phyloP scores from a whole-genome alignment of 352 stramenopile species.

The Phytophthora aleatoria region DNA sequence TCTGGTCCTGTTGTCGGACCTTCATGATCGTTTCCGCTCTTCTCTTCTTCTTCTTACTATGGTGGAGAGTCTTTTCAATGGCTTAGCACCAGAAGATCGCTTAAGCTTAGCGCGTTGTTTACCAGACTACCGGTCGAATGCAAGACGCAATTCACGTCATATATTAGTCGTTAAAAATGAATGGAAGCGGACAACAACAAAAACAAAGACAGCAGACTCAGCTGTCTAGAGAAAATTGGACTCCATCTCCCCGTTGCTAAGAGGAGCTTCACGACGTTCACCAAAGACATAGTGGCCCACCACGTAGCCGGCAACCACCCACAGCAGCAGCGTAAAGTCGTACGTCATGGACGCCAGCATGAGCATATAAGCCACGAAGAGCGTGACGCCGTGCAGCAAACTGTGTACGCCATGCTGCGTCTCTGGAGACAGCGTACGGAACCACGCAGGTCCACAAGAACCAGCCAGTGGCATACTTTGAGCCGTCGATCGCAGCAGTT shows the following conservation, averaged over 20 bases:
- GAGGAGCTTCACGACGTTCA: slow-evolving; percentile 54
- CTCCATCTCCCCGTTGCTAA: slow-evolving; percentile 31
- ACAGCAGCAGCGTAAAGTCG: slow-evolving; percentile 64
- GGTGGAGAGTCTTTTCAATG: neutral
- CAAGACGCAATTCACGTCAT: slow-evolving; percentile 15
- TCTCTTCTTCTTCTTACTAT: neutral
- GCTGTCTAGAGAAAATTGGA: slow-evolving; percentile 30
- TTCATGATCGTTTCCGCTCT: neutral
- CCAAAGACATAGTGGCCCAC: slow-evolving; percentile 71
- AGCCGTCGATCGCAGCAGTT: slow-evolving; percentile 50
- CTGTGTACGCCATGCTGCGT: slow-evolving; percentile 57
- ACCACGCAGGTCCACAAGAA: slow-evolving; percentile 53
- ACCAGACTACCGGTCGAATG: neutral
- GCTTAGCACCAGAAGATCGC: neutral
- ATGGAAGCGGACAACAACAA: slow-evolving; percentile 5
- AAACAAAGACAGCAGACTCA: neutral
- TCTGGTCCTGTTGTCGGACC: neutral
- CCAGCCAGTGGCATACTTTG: slow-evolving; percentile 35
- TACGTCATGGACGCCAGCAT: slow-evolving; percentile 87
- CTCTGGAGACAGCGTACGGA: slow-evolving; percentile 56
- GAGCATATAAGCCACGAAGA: slow-evolving; percentile 77
- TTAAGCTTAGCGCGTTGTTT: neutral
- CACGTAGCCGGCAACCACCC: slow-evolving; percentile 63
- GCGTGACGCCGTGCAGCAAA: slow-evolving; percentile 61
- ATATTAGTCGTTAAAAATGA: slow-evolving; percentile 29